A percentile compares a stretch with the other conserved stretches of the same genome.
Conservation (phyloP, 1,284 basidiomycete species). For the Cerioporus squamosus region DNA sequence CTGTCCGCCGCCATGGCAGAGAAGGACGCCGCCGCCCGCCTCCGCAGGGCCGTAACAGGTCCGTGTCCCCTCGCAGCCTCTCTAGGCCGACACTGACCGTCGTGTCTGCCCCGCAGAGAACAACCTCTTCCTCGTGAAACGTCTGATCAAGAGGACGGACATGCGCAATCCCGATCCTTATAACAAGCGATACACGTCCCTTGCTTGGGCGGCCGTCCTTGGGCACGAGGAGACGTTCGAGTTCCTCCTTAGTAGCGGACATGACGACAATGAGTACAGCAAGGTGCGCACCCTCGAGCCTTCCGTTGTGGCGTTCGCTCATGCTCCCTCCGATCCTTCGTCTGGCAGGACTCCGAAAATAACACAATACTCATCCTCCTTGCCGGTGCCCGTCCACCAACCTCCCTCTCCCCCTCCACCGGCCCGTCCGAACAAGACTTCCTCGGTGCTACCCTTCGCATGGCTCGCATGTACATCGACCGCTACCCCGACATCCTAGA, state of each 20-base stretch:
- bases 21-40: constrained; percentile 74
- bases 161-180: constrained; percentile 87
- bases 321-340: not conserved
- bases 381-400: constrained; percentile 70
- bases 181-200: constrained; percentile 76
- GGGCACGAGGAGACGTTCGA: constrained; percentile 90
- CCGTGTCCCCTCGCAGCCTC: constrained; percentile 19
- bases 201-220: constrained; percentile 87
- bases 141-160: constrained; percentile 80
- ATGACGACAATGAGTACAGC: constrained; percentile 90
- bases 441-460: constrained; percentile 72
- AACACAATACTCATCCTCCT: constrained; percentile 91
- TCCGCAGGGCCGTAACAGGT: constrained; percentile 84
- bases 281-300: constrained; percentile 56
- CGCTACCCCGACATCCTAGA: constrained; percentile 85
- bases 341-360: constrained; percentile 78
- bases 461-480: constrained; percentile 82
- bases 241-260: constrained; percentile 80
- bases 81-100: constrained; percentile 11
- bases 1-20: constrained; percentile 62
- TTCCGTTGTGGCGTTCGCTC: constrained; percentile 5
- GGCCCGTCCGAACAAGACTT: constrained; percentile 59
- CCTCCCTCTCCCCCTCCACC: constrained; percentile 50
- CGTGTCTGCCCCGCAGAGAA: constrained; percentile 64
- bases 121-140: constrained; percentile 87